Base-by-base conservation (phyloP, 352 stramenopile genomes). In the Phytophthora sp. region DNA sequence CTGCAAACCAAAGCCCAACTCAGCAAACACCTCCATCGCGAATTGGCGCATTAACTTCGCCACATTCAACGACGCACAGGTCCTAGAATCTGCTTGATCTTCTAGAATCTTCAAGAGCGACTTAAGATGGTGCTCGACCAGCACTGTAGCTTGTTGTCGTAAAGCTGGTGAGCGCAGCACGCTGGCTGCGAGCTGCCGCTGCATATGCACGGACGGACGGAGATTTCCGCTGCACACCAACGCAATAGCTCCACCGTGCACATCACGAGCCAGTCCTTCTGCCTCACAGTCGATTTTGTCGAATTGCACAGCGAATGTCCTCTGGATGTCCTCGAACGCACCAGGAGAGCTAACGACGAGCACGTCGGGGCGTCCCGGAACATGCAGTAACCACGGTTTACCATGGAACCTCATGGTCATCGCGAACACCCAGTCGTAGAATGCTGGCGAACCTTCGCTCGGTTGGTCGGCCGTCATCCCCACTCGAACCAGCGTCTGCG, bases 81-180 rank as follows among this genome's bases (percentile, higher is more conserved):
- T 42, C 12, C 42, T 24, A 11, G 35, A 24, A 18, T 39, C 51
- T 1, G 51, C 38, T 18, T 54, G 35, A 11, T 48, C 23, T 3
- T 76, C 50, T 8, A 88, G 26, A 3, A 60, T 50, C 4, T 21
- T 48, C 4, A 74, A 41, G 1, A 88, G 49, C 24, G 50, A 51
- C 1, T 61, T 49, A 8, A 67, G 55, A 13, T 82, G 64, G 2
- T 72, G 53, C 11, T 70, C 56, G 11, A 84, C 66, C 13, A 72
- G 48, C 13, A 35, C 21, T 1, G 56, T 63, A 55, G 79, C 79
- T 41, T 54, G 66, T 31, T 77, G 54, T 46, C 69, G 64, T 48
- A 88, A 53, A 53, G 66, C 72, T 28, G 50, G 55, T 7, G 72
- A 82, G 2, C 75, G 83, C 20, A 96, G 90, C 11, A 97, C 89